These are phyloP conservation scores for Calendula officinalis DNA, from an alignment of 129 eudicot genomes.

Conservation along the genomic window DNA sequence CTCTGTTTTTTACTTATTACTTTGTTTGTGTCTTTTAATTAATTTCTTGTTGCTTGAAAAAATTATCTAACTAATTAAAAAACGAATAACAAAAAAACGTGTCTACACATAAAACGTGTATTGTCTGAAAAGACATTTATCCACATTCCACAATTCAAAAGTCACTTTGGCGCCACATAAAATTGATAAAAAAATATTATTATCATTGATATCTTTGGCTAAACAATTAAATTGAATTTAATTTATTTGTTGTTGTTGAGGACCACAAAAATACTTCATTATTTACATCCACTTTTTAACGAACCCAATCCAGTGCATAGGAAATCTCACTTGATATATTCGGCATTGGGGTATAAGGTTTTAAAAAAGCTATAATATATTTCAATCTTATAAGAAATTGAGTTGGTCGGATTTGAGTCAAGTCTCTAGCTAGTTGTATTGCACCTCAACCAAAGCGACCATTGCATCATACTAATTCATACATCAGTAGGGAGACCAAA, in stretches of 20 bases:
- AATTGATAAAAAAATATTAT: conserved; percentile 21
- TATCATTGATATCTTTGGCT: neutral
- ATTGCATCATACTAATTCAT: too few relatives aligned
- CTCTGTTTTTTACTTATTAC: too few relatives aligned
- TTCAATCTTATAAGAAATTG: neutral
- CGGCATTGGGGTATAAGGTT: too few relatives aligned
- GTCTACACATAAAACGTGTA: neutral
- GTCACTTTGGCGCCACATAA: conserved; percentile 31
- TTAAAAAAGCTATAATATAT: neutral
- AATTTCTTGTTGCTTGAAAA: neutral
- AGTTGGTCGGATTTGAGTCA: neutral
- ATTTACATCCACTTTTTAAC: conserved; percentile 11
- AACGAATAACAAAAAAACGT: too few relatives aligned
- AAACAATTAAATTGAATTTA: neutral
- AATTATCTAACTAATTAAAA: neutral
- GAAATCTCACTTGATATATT: neutral
- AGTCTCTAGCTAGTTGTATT: too few relatives aligned
- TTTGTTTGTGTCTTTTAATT: neutral
- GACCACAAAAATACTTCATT: conserved; percentile 31
- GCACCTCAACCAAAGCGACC: too few relatives aligned
- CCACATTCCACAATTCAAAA: conserved; percentile 17
- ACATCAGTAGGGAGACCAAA: too few relatives aligned
- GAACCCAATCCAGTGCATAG: neutral
- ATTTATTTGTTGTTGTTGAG: conserved; percentile 14
- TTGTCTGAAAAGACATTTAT: conserved; percentile 9